Evolutionary conservation across 331 rosid species (phyloP), one percentile per base, ranked within the genome.

Genomic region (Malus hybrid): DNA sequence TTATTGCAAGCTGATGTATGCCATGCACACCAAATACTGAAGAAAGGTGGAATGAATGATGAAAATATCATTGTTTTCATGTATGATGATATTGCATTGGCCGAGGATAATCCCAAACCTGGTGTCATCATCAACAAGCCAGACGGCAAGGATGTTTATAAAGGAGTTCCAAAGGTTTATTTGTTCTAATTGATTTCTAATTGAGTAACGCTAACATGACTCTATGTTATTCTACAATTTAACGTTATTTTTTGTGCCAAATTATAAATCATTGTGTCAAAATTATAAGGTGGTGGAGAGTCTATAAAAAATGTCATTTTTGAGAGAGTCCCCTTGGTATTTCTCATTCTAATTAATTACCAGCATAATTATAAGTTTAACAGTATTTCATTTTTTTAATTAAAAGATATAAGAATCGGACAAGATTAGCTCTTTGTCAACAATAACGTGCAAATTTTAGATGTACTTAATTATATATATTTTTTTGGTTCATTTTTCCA

Each of bases 31-130:
- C 96, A 92, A 65, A 18, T 88, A 42, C 67, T 89, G 62, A 89
- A 53, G 55, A 89, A 68, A 34, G 88, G 91, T 16, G 97, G 96
- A 0, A 56, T 91, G 18, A 57, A 67, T 1, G 95, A 91, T 56
- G 90, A 89, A n/a, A 89, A 91, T 53, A 89, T 88, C 5, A 58
- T 91, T 19, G 97, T 88, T 36, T 89, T 91, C 83, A 89, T 89
- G 93, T 83, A 88, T 16, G 95, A 92, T 42, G 97, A 92, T 46
- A 89, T 89, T 62, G 92, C 97, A 5, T 16, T 5, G 6, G 0
- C 72, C 63, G 0, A 6, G 0, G 1, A 9, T 14, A 91, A 91
- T 63, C 90, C 93, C 1, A 83, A 70, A 18, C 91, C 78, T 8
- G 93, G 93, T 6, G 46, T 79, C 36, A 30, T 91, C 28, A 82